Conservation (phyloP, 2,329 filamentous ascomycete species). For the Talaromyces piceae region DNA sequence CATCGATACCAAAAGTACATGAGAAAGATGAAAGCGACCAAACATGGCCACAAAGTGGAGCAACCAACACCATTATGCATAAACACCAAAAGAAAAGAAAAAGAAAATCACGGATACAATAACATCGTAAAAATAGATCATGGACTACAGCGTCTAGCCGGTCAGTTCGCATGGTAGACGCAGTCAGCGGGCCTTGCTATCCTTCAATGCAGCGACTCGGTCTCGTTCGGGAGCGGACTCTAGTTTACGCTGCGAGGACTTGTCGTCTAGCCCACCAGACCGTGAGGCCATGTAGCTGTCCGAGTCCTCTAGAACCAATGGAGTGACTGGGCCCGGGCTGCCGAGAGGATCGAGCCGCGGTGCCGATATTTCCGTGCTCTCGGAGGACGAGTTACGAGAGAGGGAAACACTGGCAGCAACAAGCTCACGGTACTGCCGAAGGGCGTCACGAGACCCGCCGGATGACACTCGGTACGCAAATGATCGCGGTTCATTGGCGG, state of each 20-base stretch:
- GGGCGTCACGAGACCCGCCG: slow-evolving; percentile 29
- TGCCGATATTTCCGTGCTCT: slow-evolving; percentile 31
- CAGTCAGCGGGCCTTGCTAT: slow-evolving; percentile 9
- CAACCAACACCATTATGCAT: not conserved
- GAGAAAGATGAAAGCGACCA: not conserved
- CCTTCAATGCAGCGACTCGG: slow-evolving; percentile 4
- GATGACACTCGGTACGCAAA: slow-evolving; percentile 25
- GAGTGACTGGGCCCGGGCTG: slow-evolving; percentile 41
- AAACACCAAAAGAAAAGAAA: not conserved
- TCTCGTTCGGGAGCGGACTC: slow-evolving; percentile 7
- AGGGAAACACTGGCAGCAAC: slow-evolving; percentile 27
- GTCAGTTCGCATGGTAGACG: no score
- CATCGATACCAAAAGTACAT: not conserved
- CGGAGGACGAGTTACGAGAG: slow-evolving; percentile 22
- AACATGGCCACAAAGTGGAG: no score
- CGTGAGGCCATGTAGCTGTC: slow-evolving; percentile 36
- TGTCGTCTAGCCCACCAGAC: slow-evolving; percentile 14
- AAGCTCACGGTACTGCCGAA: slow-evolving; percentile 38
- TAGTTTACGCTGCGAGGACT: slow-evolving; percentile 10
- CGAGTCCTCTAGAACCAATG: slow-evolving; percentile 34
- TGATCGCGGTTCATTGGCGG: slow-evolving; percentile 25
- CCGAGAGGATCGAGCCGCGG: slow-evolving; percentile 39
- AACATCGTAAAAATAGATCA: no score
- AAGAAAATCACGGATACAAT: no score
- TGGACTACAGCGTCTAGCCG: no score